These are phyloP conservation scores for Daldinia eschscholtzii DNA, from an alignment of 2,329 filamentous ascomycete species.

Conservation along the genomic window DNA sequence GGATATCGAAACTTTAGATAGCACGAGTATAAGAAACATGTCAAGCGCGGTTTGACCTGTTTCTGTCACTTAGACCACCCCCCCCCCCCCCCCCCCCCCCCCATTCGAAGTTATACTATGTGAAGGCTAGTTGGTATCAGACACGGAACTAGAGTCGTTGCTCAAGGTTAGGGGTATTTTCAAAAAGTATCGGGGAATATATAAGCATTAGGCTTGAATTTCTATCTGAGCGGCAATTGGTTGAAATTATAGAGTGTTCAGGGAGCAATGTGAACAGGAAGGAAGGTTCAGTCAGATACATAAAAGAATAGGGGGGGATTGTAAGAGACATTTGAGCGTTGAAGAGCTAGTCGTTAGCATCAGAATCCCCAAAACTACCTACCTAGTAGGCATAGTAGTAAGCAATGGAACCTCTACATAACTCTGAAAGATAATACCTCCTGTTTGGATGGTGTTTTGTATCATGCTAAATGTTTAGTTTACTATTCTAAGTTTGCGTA, in stretches of 20 bases:
- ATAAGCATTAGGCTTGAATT: conserved; percentile 20
- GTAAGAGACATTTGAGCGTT: neutral
- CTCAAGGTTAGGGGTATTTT: neutral
- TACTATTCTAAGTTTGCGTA: neutral
- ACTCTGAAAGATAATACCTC: too few species aligned
- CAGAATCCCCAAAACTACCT: neutral
- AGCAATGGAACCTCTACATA: neutral
- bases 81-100: too few species aligned
- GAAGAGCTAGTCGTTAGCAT: neutral
- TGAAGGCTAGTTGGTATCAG: conserved; percentile 5
- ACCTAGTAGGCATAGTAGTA: neutral
- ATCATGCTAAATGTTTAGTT: neutral
- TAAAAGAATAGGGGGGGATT: neutral
- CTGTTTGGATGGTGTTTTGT: neutral
- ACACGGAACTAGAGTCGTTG: conserved; percentile 7
- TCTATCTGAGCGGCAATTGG: neutral
- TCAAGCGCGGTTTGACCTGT: neutral
- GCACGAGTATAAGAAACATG: conserved; percentile 1
- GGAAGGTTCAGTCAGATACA: neutral
- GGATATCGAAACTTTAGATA: conserved; percentile 28
- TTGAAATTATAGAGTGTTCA: neutral
- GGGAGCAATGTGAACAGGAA: neutral
- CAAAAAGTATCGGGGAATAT: neutral
- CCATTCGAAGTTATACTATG: neutral
- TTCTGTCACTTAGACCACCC: neutral